These are phyloP conservation scores for Fusarium euwallaceae DNA, from an alignment of 2,329 filamentous ascomycete genomes.

Conservation along the genomic window DNA sequence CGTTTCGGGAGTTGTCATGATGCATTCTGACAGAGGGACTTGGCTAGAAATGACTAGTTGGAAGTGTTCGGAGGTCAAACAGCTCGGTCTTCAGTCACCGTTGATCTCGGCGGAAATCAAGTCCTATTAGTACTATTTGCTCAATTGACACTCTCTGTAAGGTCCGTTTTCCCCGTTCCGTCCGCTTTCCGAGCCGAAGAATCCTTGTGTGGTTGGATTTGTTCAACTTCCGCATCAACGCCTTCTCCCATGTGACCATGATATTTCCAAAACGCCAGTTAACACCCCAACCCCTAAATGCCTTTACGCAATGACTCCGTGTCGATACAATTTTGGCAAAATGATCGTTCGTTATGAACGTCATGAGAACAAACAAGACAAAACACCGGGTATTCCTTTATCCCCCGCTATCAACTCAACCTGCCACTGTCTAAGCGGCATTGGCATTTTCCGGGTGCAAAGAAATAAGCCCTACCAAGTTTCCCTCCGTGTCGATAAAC, in stretches of 20 bases:
- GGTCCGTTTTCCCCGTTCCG: slow-evolving; percentile 10
- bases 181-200: slow-evolving; percentile 31
- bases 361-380: slow-evolving; percentile 18
- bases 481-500: slow-evolving; percentile 46
- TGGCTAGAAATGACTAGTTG: slow-evolving; percentile 9
- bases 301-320: neutral
- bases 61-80: neutral
- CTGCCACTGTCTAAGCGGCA: slow-evolving; percentile 16
- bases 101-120: slow-evolving; percentile 16
- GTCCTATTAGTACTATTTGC: slow-evolving; percentile 34
- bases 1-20: slow-evolving; percentile 45
- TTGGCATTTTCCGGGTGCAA: slow-evolving; percentile 40
- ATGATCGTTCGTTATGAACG: slow-evolving; percentile 28
- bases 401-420: slow-evolving; percentile 21
- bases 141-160: slow-evolving; percentile 14
- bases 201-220: neutral
- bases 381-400: slow-evolving; percentile 43
- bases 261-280: slow-evolving; percentile 15
- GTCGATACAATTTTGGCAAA: slow-evolving; percentile 4
- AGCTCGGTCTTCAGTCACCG: slow-evolving; percentile 37
- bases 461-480: slow-evolving; percentile 43
- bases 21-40: slow-evolving; percentile 12
- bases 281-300: neutral
- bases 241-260: slow-evolving; percentile 14
- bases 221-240: slow-evolving; percentile 6